Conservation (phyloP, 2,329 filamentous ascomycete genomes). For the Coniochaeta ligniaria region DNA sequence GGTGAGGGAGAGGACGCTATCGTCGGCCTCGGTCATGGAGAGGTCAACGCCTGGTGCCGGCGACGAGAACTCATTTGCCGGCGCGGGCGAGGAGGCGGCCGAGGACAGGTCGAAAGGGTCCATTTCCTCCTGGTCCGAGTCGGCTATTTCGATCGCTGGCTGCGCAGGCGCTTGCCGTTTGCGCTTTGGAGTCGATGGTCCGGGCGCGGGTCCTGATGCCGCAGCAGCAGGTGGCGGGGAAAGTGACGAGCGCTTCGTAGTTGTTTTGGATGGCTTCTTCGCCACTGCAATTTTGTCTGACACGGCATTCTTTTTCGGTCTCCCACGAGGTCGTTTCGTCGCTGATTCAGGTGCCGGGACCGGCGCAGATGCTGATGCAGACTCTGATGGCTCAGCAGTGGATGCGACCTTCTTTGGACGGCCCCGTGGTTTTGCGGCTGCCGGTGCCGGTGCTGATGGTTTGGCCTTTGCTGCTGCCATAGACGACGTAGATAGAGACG, state of each 20-base stretch:
- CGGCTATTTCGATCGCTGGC: slow-evolving; percentile 39
- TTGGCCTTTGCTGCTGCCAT: slow-evolving; percentile 8
- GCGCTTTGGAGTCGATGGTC: slow-evolving; percentile 18
- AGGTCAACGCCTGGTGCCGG: slow-evolving; percentile 30
- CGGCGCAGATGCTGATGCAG: slow-evolving; percentile 13
- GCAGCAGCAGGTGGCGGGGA: background rate
- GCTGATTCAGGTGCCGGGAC: slow-evolving; percentile 20
- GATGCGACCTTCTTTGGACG: slow-evolving; percentile 19
- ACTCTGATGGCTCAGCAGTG: background rate
- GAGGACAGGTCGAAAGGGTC: slow-evolving; percentile 4
- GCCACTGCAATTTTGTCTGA: slow-evolving; percentile 1
- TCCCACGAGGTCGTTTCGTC: slow-evolving; percentile 28
- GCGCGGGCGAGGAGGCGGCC: slow-evolving; percentile 23
- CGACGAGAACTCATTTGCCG: slow-evolving; percentile 35
- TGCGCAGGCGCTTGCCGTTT: slow-evolving; percentile 9
- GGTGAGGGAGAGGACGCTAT: slow-evolving; percentile 33
- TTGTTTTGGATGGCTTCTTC: slow-evolving; percentile 3
- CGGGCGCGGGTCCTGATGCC: slow-evolving; percentile 2
- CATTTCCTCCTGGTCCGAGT: slow-evolving; percentile 31
- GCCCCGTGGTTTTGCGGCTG: slow-evolving; percentile 18
- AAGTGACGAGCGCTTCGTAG: background rate
- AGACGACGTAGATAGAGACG: slow-evolving; percentile 10
- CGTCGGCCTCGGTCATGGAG: slow-evolving; percentile 33
- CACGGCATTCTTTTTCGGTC: slow-evolving; percentile 28
- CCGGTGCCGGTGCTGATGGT: background rate